Evolutionary conservation across 441 rosid genomes (phyloP), one percentile per base, ranked within the genome.

Genomic region (Geranium incanum): DNA sequence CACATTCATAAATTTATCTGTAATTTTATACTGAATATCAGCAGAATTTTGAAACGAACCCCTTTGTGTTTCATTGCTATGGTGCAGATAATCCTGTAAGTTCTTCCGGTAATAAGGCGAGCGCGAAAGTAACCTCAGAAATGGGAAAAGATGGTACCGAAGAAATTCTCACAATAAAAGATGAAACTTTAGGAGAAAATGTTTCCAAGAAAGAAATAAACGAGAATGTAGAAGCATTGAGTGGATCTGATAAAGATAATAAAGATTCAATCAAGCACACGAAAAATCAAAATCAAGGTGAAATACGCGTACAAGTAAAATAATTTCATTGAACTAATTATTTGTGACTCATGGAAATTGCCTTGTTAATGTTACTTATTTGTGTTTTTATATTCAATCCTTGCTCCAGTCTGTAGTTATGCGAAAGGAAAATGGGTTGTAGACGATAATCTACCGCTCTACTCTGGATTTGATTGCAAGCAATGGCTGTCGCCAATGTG

Each of bases 231-330:
- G 59, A 67, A 65, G 16, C 59, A 52, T 38, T 68, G n/a, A 57
- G 37, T 16, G 1, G 57, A 71, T 71, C 21, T 50, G 28, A 71
- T 59, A 36, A 15, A 64, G 72, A 76, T 74, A 59, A 68, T 23
- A 45, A 68, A 74, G 77, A 73, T 67, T 8, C 50, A 9, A 72
- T 80, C 18, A 59, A 28, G 39, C 16, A 55, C 39, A 15, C 39
- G 55, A 39, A 72, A 68, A 70, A 62, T 66, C 74, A 75, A 79
- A 77, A 83, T 81, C 33, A 28, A 28, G 33, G 33, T 28, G 33
- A 28, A 28, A 68, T 48, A 1, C 12, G 15, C 57, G 12, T 9
- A 48, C 57, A 1, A 2, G 57, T 12, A 48, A 48, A 48, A 48
- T 12, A 38, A 3, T 9, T 11, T 13, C 0, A 52, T 52, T 15